Evolutionary conservation across 2,329 filamentous ascomycete genomes (phyloP).

Genomic region (Venturia nashicola): DNA sequence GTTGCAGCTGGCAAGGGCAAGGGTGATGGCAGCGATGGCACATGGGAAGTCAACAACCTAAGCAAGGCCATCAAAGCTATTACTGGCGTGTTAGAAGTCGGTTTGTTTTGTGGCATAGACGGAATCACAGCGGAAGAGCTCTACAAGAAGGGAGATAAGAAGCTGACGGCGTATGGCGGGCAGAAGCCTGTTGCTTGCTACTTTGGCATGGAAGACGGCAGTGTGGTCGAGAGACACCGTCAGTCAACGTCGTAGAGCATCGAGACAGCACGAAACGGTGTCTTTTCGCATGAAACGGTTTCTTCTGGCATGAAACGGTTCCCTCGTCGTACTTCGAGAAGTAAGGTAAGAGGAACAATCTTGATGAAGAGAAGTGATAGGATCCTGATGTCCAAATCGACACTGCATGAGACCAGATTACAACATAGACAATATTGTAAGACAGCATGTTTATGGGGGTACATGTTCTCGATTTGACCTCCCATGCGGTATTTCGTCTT

Average conservation of each 20-base stretch:
- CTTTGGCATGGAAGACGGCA: constrained; percentile 69
- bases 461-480: neutral
- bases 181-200: constrained; percentile 92
- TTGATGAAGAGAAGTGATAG: neutral
- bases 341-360: neutral
- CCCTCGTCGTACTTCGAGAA: neutral
- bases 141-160: constrained; percentile 14
- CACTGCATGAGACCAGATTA: neutral
- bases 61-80: constrained; percentile 66
- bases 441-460: neutral
- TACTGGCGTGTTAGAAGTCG: constrained; percentile 81
- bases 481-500: neutral
- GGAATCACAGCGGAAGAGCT: constrained; percentile 53
- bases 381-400: neutral
- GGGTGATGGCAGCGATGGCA: constrained; percentile 48
- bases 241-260: neutral
- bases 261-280: neutral
- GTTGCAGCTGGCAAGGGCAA: constrained; percentile 30
- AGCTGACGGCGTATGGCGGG: constrained; percentile 42
- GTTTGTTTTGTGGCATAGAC: constrained; percentile 75
- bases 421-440: neutral
- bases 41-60: constrained; percentile 70
- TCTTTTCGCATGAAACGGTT: neutral
- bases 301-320: no score
- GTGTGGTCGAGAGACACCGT: constrained; percentile 5